Percentiles rank a stretch among this genome's conserved stretches.
phyloP scores from a whole-genome alignment of 495 filamentous ascomycete species.

The Aspergillus sclerotioniger region DNA sequence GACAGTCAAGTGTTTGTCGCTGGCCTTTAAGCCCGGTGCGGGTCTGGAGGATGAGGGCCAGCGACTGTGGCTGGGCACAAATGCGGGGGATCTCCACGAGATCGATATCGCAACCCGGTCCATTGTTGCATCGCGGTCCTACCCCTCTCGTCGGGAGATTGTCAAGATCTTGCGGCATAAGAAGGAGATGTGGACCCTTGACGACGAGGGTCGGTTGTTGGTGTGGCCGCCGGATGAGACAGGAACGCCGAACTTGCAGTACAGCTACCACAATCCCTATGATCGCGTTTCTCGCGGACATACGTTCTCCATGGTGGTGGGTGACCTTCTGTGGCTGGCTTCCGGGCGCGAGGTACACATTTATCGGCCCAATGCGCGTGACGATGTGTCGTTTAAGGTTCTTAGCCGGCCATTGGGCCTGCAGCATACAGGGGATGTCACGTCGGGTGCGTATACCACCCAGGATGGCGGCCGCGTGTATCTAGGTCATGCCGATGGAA shows the following conservation, averaged over 20 bases:
- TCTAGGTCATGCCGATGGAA: slow-evolving; percentile 90
- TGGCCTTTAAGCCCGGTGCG: slow-evolving; percentile 79
- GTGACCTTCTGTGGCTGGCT: slow-evolving; percentile 81
- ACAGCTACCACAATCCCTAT: slow-evolving; percentile 58
- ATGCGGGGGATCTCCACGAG: slow-evolving; percentile 81
- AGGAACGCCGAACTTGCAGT: slow-evolving; percentile 69
- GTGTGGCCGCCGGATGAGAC: slow-evolving; percentile 81
- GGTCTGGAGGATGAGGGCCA: slow-evolving; percentile 75
- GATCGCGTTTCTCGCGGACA: slow-evolving; percentile 77
- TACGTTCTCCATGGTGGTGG: slow-evolving; percentile 80
- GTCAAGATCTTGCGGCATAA: slow-evolving; percentile 82
- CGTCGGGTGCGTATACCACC: slow-evolving; percentile 72
- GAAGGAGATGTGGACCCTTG: slow-evolving; percentile 91
- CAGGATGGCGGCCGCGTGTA: slow-evolving; percentile 78
- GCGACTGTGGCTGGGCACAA: slow-evolving; percentile 89
- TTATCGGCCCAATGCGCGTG: slow-evolving; percentile 68
- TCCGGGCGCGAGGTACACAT: slow-evolving; percentile 84
- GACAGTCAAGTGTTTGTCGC: slow-evolving; percentile 68
- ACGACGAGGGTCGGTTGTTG: slow-evolving; percentile 83
- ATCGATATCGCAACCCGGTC: slow-evolving; percentile 71
- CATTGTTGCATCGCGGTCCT: slow-evolving; percentile 61
- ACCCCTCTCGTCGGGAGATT: slow-evolving; percentile 79
- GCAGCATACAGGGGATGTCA: slow-evolving; percentile 77
- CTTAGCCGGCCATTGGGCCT: slow-evolving; percentile 64
- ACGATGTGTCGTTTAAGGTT: slow-evolving; percentile 69